These are phyloP conservation scores for Colletotrichum ledebouriae DNA, from an alignment of 2,329 filamentous ascomycete species.

Conservation along the genomic window DNA sequence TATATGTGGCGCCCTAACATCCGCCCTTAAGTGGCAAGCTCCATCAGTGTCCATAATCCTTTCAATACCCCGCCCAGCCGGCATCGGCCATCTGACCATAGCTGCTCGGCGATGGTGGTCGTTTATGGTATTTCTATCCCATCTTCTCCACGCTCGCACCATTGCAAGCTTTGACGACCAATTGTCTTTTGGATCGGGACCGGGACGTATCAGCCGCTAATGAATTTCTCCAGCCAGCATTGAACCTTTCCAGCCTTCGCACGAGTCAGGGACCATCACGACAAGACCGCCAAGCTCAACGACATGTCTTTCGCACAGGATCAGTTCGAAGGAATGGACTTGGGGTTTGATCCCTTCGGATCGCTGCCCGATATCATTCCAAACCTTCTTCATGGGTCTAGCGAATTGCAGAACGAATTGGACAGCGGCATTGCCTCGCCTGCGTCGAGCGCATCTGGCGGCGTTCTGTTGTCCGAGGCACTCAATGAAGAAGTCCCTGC, in stretches of 20 bases:
- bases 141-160: too few relatives aligned
- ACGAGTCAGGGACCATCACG: neutral
- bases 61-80: too few relatives aligned
- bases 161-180: neutral
- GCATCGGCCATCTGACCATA: too few relatives aligned
- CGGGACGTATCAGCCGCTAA: too few relatives aligned
- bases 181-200: neutral
- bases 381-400: neutral
- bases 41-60: too few relatives aligned
- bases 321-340: neutral
- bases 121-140: too few relatives aligned
- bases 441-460: slow-evolving; percentile 10
- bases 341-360: slow-evolving; percentile 15
- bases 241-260: neutral
- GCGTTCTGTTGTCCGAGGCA: slow-evolving; percentile 1
- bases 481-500: neutral
- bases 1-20: too few relatives aligned
- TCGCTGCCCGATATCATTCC: neutral
- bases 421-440: slow-evolving; percentile 8
- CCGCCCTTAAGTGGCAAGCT: too few relatives aligned
- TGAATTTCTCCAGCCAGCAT: neutral
- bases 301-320: slow-evolving; percentile 1
- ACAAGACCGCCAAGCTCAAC: neutral
- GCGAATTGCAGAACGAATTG: neutral
- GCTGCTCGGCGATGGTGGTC: too few relatives aligned